Base-by-base conservation (phyloP, 352 stramenopile species). In the Pythium chondricola region DNA sequence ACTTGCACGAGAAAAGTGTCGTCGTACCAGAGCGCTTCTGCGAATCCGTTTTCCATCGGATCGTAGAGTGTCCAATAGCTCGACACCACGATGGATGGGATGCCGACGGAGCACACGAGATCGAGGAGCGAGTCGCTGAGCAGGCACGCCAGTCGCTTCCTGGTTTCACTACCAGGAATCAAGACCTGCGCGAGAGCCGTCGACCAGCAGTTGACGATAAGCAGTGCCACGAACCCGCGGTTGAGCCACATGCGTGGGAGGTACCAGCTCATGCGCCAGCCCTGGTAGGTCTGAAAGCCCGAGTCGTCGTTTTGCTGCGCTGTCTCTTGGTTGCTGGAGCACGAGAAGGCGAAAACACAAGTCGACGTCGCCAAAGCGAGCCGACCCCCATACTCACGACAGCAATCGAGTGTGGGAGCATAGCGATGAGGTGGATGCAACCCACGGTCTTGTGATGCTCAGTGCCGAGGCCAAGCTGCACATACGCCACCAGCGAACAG, bases 131-230 rank as follows among this genome's bases (percentile, higher is more conserved):
- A 14, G 24, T 45, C 39, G 10, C 10, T 13, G 6, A 29, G 10
- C 10, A 45, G 39, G 24, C 39, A 45, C 20, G 27, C 20, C 6
- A 45, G 39, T 6, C 39, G 39, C 16, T 31, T 21, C 39, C n/a
- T 18, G 36, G 18, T 17, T 22, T 42, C 36, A 17, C n/a, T 42
- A 16, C 18, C 16, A 10, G 7, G 36, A 16, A 24, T 18, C 36
- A 22, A 7, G n/a, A 31, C 13, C 10, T 45, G 39, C 39, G 20
- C 17, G 17, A 45, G 21, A n/a, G 39, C 17, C 20, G 18, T 26
- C 6, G 39, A 31, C 39, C 39, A 45, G 39, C 39, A 45, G 39
- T 45, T 45, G 17, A 45, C 20, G 10, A 45, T 21, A 6, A 45
- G 20, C 20, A 45, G 21, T 14, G 20, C 39, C 20, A 45, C 39